Conservation (phyloP, 1,139 yeast species). For the Blastobotrys raffinosifermentans region DNA sequence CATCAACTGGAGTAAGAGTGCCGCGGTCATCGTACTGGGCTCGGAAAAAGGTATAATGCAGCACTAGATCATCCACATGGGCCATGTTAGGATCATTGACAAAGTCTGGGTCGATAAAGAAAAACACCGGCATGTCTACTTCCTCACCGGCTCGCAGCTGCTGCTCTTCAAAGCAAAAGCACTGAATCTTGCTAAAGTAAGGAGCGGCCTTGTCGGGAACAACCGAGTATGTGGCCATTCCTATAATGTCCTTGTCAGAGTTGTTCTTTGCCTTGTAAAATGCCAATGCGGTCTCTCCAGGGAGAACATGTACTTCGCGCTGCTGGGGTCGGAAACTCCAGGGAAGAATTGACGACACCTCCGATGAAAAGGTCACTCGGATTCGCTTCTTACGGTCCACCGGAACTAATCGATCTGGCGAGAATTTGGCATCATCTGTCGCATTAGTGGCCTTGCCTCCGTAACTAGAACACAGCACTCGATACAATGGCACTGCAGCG, state of each 20-base stretch:
- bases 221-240: constrained; percentile 97
- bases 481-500: constrained; percentile 87
- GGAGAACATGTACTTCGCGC: constrained; percentile 84
- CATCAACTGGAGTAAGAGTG: constrained; percentile 22
- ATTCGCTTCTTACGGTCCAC: constrained; percentile 82
- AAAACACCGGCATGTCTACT: constrained; percentile 98
- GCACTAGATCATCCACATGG: constrained; percentile 80
- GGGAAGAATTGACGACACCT: constrained; percentile 84
- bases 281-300: constrained; percentile 97
- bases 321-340: constrained; percentile 97
- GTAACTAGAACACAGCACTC: constrained; percentile 94
- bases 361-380: constrained; percentile 81
- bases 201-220: constrained; percentile 96
- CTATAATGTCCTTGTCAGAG: constrained; percentile 85
- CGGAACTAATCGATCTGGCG: constrained; percentile 83
- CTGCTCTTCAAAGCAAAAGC: constrained; percentile 98
- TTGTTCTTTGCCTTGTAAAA: constrained; percentile 88
- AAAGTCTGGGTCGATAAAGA: constrained; percentile 96
- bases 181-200: constrained; percentile 92
- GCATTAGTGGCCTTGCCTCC: constrained; percentile 77
- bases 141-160: constrained; percentile 92
- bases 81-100: constrained; percentile 93
- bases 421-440: constrained; percentile 71
- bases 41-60: constrained; percentile 87
- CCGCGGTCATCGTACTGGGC: constrained; percentile 33